These are phyloP conservation scores for Jamesozyma lodderae DNA, from an alignment of 805 yeast genomes.

Conservation along the genomic window DNA sequence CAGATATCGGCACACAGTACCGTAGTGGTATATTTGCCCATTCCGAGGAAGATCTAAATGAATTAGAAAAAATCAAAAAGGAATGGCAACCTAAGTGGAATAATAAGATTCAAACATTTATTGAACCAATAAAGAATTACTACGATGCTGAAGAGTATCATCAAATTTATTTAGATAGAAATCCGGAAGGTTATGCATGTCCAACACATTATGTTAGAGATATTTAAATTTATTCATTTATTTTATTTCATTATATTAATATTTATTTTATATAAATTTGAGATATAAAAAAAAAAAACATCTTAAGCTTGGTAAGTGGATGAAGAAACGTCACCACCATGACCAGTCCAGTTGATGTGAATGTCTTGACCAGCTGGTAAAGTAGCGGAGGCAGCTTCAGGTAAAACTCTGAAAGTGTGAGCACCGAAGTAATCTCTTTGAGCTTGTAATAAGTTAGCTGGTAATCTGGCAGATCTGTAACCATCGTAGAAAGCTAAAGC, in stretches of 20 bases:
- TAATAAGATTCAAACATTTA: slow-evolving; percentile 56
- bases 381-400: slow-evolving; percentile 67
- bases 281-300: no score
- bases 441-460: slow-evolving; percentile 97
- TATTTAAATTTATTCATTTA: no score
- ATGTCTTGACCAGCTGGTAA: slow-evolving; percentile 74
- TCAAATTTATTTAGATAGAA: slow-evolving; percentile 68
- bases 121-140: slow-evolving; percentile 60
- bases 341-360: slow-evolving; percentile 99
- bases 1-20: slow-evolving; percentile 83
- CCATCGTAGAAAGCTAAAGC: slow-evolving; percentile 98
- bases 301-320: slow-evolving; percentile 84
- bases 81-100: slow-evolving; percentile 63
- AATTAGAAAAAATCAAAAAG: slow-evolving; percentile 40
- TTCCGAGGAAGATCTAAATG: slow-evolving; percentile 35
- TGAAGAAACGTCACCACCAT: slow-evolving; percentile 96
- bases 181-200: slow-evolving; percentile 84
- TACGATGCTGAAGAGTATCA: slow-evolving; percentile 96
- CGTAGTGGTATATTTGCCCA: slow-evolving; percentile 73
- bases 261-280: no score
- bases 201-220: slow-evolving; percentile 77
- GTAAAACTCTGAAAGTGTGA: slow-evolving; percentile 93
- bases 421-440: slow-evolving; percentile 99
- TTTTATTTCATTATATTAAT: no score
- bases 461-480: slow-evolving; percentile 89